Percentiles rank a stretch among this genome's conserved stretches.
These are phyloP conservation scores for Phaffia rhodozyma DNA, from an alignment of 1,284 basidiomycete genomes.

Conservation along the genomic window DNA sequence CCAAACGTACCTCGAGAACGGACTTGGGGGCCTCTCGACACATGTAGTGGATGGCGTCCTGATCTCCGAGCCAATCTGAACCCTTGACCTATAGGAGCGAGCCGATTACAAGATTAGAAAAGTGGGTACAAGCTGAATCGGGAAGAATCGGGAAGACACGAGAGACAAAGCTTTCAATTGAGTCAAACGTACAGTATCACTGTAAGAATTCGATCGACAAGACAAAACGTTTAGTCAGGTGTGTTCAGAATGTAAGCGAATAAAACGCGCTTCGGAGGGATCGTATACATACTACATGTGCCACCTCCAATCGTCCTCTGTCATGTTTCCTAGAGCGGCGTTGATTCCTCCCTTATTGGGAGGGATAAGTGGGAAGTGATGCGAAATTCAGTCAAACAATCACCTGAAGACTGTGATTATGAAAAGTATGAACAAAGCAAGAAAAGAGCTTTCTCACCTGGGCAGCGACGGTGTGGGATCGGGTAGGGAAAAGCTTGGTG, in stretches of 20 bases:
- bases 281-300: constrained; percentile 65
- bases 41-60: constrained; percentile 99
- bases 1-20: constrained; percentile 64
- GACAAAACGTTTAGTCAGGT: background rate
- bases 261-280: background rate
- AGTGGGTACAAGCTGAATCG: background rate
- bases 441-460: constrained; percentile 48
- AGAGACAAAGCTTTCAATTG: background rate
- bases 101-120: background rate
- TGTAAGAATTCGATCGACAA: background rate
- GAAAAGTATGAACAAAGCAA: background rate
- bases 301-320: constrained; percentile 99
- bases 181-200: background rate
- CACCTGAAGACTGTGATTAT: background rate
- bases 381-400: background rate
- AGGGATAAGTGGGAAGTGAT: constrained; percentile 13
- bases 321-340: constrained; percentile 98
- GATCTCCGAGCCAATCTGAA: constrained; percentile 99
- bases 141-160: background rate
- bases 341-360: constrained; percentile 83
- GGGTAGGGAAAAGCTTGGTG: constrained; percentile 98
- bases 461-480: constrained; percentile 97
- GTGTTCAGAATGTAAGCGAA: background rate
- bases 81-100: constrained; percentile 68
- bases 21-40: constrained; percentile 88